phyloP scores from a whole-genome alignment of 495 filamentous ascomycete species.

The Cercophora samala region DNA sequence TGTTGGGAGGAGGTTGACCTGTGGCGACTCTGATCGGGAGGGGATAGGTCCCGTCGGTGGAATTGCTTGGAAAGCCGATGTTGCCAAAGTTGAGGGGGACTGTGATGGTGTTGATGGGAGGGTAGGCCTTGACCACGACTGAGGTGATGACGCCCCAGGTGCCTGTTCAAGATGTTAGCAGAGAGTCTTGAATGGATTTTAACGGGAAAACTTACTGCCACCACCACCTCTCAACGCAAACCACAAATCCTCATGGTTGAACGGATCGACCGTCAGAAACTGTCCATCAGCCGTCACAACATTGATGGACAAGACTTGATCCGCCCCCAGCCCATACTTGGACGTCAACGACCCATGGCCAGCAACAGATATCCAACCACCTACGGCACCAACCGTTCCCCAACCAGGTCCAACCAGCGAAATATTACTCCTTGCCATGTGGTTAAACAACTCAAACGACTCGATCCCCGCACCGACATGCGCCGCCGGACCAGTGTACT shows the following conservation, averaged over 20 bases:
- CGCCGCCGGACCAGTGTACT: conserved; percentile 44
- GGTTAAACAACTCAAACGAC: conserved; percentile 42
- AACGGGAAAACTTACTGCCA: conserved; percentile 36
- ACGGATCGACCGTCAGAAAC: conserved; percentile 50
- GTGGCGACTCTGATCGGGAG: conserved; percentile 24
- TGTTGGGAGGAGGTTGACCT: conserved; percentile 24
- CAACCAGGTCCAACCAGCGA: conserved; percentile 46
- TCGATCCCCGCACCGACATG: conserved; percentile 48
- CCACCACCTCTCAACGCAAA: conserved; percentile 62
- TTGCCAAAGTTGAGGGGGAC: conserved; percentile 10
- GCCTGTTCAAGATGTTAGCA: conserved; percentile 21
- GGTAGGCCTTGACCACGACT: conserved; percentile 44
- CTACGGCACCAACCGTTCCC: conserved; percentile 48
- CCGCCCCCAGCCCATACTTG: conserved; percentile 48
- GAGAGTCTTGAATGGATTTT: background rate
- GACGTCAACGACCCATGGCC: conserved; percentile 46
- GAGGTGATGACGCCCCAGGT: conserved; percentile 55
- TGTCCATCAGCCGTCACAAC: conserved; percentile 57
- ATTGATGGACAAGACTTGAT: conserved; percentile 51
- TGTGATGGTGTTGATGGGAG: conserved; percentile 30
- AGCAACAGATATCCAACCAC: conserved; percentile 52
- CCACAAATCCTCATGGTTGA: conserved; percentile 55
- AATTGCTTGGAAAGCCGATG: conserved; percentile 13
- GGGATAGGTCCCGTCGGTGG: conserved; percentile 21
- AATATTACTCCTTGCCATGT: conserved; percentile 37